Conservation (phyloP, 2,329 filamentous ascomycete species). For the Lecanicillium sp. region DNA sequence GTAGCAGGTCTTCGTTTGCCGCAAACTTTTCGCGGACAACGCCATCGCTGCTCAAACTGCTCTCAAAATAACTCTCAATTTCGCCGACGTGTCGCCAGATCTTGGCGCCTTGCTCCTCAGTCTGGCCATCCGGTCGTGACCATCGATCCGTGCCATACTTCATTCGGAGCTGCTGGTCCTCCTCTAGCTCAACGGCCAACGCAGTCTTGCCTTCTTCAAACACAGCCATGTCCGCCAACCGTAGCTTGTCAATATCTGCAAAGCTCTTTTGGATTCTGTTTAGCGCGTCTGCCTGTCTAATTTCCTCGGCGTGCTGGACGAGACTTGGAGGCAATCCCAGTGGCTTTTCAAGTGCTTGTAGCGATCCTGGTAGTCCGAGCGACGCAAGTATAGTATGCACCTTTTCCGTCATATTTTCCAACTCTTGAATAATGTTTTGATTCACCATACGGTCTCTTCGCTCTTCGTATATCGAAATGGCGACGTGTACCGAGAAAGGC, state of each 20-base stretch:
- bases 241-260: conserved; percentile 84
- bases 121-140: conserved; percentile 60
- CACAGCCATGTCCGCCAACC: conserved; percentile 65
- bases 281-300: conserved; percentile 82
- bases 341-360: conserved; percentile 93
- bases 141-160: conserved; percentile 87
- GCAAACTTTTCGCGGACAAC: conserved; percentile 71
- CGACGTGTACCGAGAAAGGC: conserved; percentile 90
- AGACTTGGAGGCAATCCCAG: conserved; percentile 80
- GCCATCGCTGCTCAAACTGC: conserved; percentile 46
- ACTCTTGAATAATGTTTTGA: conserved; percentile 74
- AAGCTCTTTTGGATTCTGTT: conserved; percentile 71
- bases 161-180: conserved; percentile 67
- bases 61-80: conserved; percentile 79
- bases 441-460: conserved; percentile 85
- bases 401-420: conserved; percentile 73
- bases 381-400: conserved; percentile 74
- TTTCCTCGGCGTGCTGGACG: conserved; percentile 85
- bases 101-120: conserved; percentile 58
- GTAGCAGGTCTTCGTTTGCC: conserved; percentile 66
- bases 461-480: conserved; percentile 91
- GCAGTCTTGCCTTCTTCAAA: conserved; percentile 80
- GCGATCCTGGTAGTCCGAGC: conserved; percentile 80
- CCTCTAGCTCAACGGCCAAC: conserved; percentile 70
- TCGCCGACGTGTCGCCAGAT: conserved; percentile 69